Base-by-base conservation (phyloP, 164 flowering plant species). In the Buxus sempervirens region DNA sequence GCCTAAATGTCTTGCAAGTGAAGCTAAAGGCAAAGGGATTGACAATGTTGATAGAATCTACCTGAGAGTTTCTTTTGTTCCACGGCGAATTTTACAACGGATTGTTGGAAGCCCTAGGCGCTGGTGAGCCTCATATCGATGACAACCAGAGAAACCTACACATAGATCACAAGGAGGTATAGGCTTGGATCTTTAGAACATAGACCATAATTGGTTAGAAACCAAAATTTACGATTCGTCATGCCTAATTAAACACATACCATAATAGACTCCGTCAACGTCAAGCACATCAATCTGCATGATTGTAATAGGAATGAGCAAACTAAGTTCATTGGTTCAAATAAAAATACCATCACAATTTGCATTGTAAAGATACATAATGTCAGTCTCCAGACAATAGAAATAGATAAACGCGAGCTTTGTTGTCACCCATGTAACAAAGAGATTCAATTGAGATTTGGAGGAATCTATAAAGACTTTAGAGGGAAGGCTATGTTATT, bases 241-340 rank as follows among this genome's bases (percentile, higher is more conserved):
- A n/a, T n/a, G n/a, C n/a, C n/a, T n/a, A n/a, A n/a, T n/a, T n/a
- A n/a, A n/a, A 27, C n/a, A 68, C 88, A 13, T 75, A 95, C 98
- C 98, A 64, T 95, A 95, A 72, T 89, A 92, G 45, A 67, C 85
- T 67, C 98, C 98, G 73, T 95, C 98, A 60, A 95, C 98, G 76
- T 95, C 97, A 9, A 95, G 96, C 68, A 95, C 97, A 74, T 95
- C 99, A 77, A 95, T 95, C 99, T 95, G 96, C 86, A 82, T 32
- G n/a, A 9, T 25, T n/a, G 27, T 41, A 28, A 54, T 12, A 55
- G 2, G 18, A 18, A 1, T 16, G 13, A 51, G 21, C 23, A n/a
- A 28, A 27, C 18, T 42, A 21, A n/a, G 26, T 60, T 60, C 22
- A 26, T 24, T 58, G n/a, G n/a, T 0, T 36, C 5, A 38, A 38